Evolutionary conservation across 495 filamentous ascomycete genomes (phyloP), one percentile per base, ranked within the genome.

Genomic region (Elasticomyces elasticus): DNA sequence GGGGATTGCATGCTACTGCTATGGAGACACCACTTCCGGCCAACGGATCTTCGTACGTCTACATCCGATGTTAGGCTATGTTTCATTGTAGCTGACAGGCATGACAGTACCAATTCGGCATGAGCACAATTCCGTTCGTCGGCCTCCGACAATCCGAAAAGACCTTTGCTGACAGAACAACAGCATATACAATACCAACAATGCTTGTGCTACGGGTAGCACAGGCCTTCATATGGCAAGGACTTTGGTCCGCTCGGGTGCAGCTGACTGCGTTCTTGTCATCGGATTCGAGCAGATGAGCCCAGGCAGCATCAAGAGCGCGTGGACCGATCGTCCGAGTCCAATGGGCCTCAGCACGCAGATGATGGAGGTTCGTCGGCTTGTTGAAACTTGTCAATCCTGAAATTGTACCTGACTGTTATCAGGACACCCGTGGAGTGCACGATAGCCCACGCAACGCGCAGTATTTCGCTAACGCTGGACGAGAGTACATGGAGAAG

Each of bases 81-180:
- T n/a, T n/a, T n/a, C n/a, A n/a, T n/a, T n/a, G n/a, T n/a, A n/a
- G n/a, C n/a, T n/a, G n/a, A n/a, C n/a, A n/a, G n/a, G n/a, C n/a
- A n/a, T n/a, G n/a, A n/a, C n/a, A n/a, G n/a, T 98, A 98, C 70
- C 92, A 98, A 72, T 95, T 97, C 68, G 92, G 92, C 69, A 89
- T 97, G 80, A 96, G 88, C 24, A 40, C 15, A 23, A 55, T 55
- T 13, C 51, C 51, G 42, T 51, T 35, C 33, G 48, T 38, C 30
- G 15, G 24, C 41, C 11, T 11, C 20, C 11, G 41, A 22, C 10
- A 22, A 22, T 44, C 11, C 22, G 11, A 9, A 11, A 95, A 60
- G 22, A 9, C 41, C 9, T 44, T 9, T 12, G 41, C 41, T 44
- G 9, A 12, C 24, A 28, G 45, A 11, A 88, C 5, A 20, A 13